phyloP scores from a whole-genome alignment of 2,329 filamentous ascomycete species.

The Plectosphaerella plurivora region DNA sequence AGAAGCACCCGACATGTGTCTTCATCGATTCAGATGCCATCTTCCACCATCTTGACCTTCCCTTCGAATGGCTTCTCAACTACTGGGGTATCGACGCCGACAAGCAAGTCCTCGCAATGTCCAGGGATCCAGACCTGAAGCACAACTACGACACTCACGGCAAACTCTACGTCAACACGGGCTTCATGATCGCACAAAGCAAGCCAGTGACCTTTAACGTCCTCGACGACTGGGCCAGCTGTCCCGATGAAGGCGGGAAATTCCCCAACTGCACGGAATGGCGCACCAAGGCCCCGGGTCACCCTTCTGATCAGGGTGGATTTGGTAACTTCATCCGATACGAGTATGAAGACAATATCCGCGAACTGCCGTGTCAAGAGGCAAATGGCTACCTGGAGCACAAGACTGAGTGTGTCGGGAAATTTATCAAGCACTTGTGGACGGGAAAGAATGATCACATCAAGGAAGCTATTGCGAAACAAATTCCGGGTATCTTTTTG shows the following conservation, averaged over 20 bases:
- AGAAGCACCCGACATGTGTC: conserved; percentile 35
- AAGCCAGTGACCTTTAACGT: conserved; percentile 1
- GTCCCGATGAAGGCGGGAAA: neutral
- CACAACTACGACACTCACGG: conserved; percentile 33
- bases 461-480: conserved; percentile 31
- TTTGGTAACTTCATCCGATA: conserved; percentile 40
- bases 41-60: conserved; percentile 36
- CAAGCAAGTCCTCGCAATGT: conserved; percentile 36
- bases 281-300: conserved; percentile 26
- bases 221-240: conserved; percentile 1
- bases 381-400: conserved; percentile 38
- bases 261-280: conserved; percentile 29
- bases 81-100: conserved; percentile 36
- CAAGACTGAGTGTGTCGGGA: conserved; percentile 29
- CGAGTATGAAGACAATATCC: conserved; percentile 33
- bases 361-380: conserved; percentile 33
- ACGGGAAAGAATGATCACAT: conserved; percentile 33
- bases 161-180: conserved; percentile 28
- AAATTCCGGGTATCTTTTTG: conserved; percentile 29
- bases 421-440: conserved; percentile 39
- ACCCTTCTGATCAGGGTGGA: conserved; percentile 37
- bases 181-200: conserved; percentile 2
- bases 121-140: conserved; percentile 29
- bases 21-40: conserved; percentile 41
- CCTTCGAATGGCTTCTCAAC: conserved; percentile 42